Conservation (phyloP, 306 rosid genomes). For the Fagus sylvatica region DNA sequence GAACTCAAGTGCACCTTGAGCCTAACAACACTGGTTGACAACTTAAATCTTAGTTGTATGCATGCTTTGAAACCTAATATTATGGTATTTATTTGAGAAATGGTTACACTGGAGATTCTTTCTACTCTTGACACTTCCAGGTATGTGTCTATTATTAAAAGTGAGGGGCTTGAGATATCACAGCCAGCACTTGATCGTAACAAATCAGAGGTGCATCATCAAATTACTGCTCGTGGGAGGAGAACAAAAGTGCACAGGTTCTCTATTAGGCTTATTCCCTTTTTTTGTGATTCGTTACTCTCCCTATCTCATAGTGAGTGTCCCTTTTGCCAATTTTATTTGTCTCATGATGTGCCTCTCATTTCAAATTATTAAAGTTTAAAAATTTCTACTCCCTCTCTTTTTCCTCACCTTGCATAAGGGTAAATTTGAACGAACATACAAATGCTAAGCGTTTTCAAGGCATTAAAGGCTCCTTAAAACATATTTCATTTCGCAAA, state of each 20-base stretch:
- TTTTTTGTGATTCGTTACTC: neutral
- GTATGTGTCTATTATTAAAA: conserved; percentile 63
- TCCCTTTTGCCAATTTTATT: neutral
- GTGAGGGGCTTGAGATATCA: conserved; percentile 82
- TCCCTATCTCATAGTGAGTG: neutral
- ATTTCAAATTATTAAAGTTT: neutral
- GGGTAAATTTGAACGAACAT: neutral
- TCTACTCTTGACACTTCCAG: conserved; percentile 34
- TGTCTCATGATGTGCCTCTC: neutral
- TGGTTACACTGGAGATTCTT: conserved; percentile 9
- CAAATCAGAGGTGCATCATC: conserved; percentile 83
- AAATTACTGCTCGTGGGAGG: conserved; percentile 75
- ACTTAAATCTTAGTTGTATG: neutral
- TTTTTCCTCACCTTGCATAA: neutral
- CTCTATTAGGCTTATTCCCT: conserved; percentile 6
- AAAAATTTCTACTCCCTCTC: neutral
- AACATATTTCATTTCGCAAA: neutral
- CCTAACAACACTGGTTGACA: neutral
- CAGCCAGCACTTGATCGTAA: conserved; percentile 86
- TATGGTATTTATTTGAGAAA: neutral
- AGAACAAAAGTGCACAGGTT: conserved; percentile 81
- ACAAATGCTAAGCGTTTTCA: neutral
- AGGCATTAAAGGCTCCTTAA: neutral
- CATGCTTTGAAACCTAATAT: neutral
- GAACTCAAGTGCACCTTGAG: neutral